A percentile compares a stretch with the other conserved stretches of the same genome.
Evolutionary conservation across 441 rosid species (phyloP).

Genomic region (Corymbia citriodora): DNA sequence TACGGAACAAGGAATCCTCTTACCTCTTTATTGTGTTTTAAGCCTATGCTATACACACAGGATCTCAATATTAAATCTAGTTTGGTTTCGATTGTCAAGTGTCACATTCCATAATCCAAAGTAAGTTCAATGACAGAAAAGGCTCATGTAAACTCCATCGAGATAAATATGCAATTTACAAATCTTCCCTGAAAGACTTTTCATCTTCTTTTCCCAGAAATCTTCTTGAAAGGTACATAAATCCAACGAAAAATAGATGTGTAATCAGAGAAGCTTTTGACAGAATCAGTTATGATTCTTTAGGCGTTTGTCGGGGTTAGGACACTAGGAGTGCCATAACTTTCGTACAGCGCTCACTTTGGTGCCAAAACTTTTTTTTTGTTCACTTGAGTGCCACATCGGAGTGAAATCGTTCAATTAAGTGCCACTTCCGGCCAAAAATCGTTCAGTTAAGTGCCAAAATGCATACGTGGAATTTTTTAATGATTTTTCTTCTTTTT

Average conservation of each 20-base stretch:
- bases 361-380: too few species aligned
- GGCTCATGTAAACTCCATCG: neutral
- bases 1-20: neutral
- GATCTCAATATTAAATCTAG: neutral
- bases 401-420: too few species aligned
- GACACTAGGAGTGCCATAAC: too few species aligned
- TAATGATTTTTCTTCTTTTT: too few species aligned
- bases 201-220: neutral
- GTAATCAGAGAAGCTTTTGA: too few species aligned
- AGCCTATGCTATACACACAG: neutral
- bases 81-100: neutral
- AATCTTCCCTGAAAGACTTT: neutral
- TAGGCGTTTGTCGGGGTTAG: neutral
- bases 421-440: too few species aligned
- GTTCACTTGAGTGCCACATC: too few species aligned
- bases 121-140: neutral
- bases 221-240: neutral
- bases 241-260: neutral
- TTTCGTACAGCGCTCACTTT: too few species aligned
- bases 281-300: neutral
- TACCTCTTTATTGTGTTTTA: neutral
- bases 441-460: too few species aligned
- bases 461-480: too few species aligned
- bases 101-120: neutral
- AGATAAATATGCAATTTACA: neutral